Base-by-base conservation (phyloP, 805 yeast genomes). In the Metschnikowia picachoensis region DNA sequence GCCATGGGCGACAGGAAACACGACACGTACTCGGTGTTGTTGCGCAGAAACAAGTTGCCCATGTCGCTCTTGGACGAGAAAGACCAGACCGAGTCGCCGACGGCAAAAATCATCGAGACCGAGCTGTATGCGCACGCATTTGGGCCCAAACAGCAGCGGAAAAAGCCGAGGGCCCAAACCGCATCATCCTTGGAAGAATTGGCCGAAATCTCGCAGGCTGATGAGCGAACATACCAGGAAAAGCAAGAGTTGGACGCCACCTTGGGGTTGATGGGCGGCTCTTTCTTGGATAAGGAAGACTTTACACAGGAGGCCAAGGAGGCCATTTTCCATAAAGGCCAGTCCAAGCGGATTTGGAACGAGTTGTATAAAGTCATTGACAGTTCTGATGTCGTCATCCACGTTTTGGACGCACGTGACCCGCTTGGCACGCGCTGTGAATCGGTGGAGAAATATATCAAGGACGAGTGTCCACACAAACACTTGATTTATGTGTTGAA, bases 291-390 rank as follows among this genome's bases (percentile, higher is more conserved):
- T 47, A 81, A 83, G 41, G 95, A 89, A 55, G 96, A 88, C 45
- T 87, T 85, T 79, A 78, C 95, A 4, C 84, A 83, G 58, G 94
- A 88, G 59, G 96, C 97, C 34, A 90, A 88, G 64, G 99, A 94
- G 67, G 91, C 94, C 49, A 91, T 92, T 67, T 92, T 92, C 76
- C 83, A 85, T 63, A 92, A 92, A 66, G 99, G 99, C 59, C 99
- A 92, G 72, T 90, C 97, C 39, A 92, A 92, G 71, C 86, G 99
- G 73, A 92, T 92, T 57, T 92, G 99, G 99, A 94, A 94, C 67
- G 99, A 92, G 66, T 76, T 92, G 50, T 92, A 94, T 69, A 92
- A 92, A 65, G 99, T 92, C 41, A 90, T 92, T 57, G 99, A 92
- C 68, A 92, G 98, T 10, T 89, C 97, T 0, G 99, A 92, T 72